Evolutionary conservation across 2,329 filamentous ascomycete genomes (phyloP).

Genomic region (Coniochaeta prunicola): DNA sequence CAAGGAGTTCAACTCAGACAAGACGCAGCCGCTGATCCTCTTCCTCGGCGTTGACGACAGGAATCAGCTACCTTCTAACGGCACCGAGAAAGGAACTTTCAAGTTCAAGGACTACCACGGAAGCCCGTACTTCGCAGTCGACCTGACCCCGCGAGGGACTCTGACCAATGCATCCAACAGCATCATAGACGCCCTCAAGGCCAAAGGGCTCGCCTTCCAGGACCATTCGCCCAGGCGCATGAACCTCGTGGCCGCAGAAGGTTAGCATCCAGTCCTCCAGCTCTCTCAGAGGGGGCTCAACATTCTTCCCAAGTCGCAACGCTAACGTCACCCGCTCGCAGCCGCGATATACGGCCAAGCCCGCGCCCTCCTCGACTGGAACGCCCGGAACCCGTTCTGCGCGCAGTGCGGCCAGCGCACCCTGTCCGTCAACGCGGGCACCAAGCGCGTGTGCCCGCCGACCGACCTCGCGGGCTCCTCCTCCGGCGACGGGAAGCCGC

Average conservation of each 20-base stretch:
- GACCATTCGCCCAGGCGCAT: slow-evolving; percentile 41
- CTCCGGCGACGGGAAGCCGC: slow-evolving; percentile 25
- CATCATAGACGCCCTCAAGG: slow-evolving; percentile 50
- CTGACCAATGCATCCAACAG: slow-evolving; percentile 49
- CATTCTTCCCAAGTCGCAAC: neutral
- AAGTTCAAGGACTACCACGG: slow-evolving; percentile 67
- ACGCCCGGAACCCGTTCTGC: slow-evolving; percentile 85
- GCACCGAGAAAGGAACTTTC: slow-evolving; percentile 28
- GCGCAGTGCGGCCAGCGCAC: slow-evolving; percentile 80
- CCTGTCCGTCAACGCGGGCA: slow-evolving; percentile 69
- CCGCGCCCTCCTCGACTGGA: slow-evolving; percentile 88
- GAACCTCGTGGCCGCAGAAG: slow-evolving; percentile 38
- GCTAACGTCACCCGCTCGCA: slow-evolving; percentile 25
- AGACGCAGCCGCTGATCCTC: slow-evolving; percentile 62
- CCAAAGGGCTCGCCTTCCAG: slow-evolving; percentile 57
- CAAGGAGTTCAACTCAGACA: slow-evolving; percentile 64
- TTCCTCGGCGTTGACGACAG: slow-evolving; percentile 79
- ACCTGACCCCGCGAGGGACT: slow-evolving; percentile 67
- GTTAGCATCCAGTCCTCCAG: slow-evolving; percentile 19
- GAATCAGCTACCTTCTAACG: slow-evolving; percentile 18
- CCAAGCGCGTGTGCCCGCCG: slow-evolving; percentile 72
- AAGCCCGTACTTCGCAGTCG: slow-evolving; percentile 80
- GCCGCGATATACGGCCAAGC: slow-evolving; percentile 89
- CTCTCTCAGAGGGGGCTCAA: neutral
- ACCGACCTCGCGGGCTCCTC: slow-evolving; percentile 48